Conservation (phyloP, 2,329 filamentous ascomycete species). For the Monosporascus ibericus region DNA sequence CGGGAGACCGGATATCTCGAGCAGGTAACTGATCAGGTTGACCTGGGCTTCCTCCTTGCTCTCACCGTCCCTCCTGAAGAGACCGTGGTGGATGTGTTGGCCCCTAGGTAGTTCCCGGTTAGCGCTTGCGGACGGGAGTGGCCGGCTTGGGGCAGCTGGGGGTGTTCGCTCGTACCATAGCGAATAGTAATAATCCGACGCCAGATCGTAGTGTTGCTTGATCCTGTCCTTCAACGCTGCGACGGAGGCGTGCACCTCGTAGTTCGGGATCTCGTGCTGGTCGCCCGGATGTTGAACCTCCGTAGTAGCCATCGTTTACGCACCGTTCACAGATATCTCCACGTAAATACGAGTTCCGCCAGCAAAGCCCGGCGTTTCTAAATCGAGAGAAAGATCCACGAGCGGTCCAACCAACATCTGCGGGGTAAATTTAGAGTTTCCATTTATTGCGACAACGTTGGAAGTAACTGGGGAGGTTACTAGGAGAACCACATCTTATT, state of each 20-base stretch:
- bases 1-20: slow-evolving; percentile 38
- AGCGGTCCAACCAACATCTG: too few relatives aligned
- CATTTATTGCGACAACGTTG: too few relatives aligned
- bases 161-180: slow-evolving; percentile 40
- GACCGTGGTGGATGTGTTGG: slow-evolving; percentile 59
- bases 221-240: slow-evolving; percentile 48
- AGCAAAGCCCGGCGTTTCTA: too few relatives aligned
- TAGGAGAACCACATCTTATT: too few relatives aligned
- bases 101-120: slow-evolving; percentile 36
- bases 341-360: too few relatives aligned
- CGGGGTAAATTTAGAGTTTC: too few relatives aligned
- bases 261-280: slow-evolving; percentile 19
- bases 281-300: slow-evolving; percentile 20
- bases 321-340: background rate
- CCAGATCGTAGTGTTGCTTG: slow-evolving; percentile 55
- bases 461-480: too few relatives aligned
- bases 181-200: slow-evolving; percentile 56
- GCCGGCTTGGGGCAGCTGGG: too few relatives aligned
- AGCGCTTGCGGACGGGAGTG: slow-evolving; percentile 1
- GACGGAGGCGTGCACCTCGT: slow-evolving; percentile 20
- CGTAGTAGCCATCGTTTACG: slow-evolving; percentile 2
- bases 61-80: slow-evolving; percentile 44
- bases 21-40: slow-evolving; percentile 50
- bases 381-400: too few relatives aligned
- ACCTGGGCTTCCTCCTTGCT: slow-evolving; percentile 53